Conservation (phyloP, 192 early-diverging fungal species). For the Gonapodya prolifera region DNA sequence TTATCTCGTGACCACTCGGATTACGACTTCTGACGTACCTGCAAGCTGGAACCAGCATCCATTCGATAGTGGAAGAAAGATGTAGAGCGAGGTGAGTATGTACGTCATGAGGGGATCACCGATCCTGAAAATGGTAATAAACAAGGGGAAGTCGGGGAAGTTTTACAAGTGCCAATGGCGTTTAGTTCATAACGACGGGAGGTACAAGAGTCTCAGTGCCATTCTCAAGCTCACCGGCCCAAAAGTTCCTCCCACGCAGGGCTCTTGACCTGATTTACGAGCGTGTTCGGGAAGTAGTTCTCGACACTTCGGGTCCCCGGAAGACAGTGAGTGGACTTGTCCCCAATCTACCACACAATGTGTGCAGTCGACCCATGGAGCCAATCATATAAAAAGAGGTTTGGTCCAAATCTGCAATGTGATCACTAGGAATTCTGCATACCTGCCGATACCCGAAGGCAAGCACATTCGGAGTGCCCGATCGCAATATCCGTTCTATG, state of each 20-base stretch:
- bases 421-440: too few species aligned
- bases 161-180: background rate
- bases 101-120: background rate
- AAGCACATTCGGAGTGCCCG: background rate
- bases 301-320: background rate
- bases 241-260: background rate
- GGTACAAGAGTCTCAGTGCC: background rate
- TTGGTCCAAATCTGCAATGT: too few species aligned
- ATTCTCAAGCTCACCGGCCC: background rate
- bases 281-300: slow-evolving; percentile 2
- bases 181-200: background rate
- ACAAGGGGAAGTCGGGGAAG: background rate
- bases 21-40: too few species aligned
- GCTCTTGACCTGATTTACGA: background rate
- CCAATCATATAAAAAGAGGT: too few species aligned
- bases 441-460: background rate
- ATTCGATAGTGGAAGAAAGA: background rate
- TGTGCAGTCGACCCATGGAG: too few species aligned
- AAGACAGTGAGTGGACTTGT: background rate
- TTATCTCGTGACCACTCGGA: too few species aligned
- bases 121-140: background rate
- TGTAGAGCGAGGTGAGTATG: background rate
- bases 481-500: background rate
- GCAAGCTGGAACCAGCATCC: background rate
- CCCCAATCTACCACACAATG: background rate